Evolutionary conservation across 495 filamentous ascomycete genomes (phyloP).

Genomic region (Aspergillus saccharolyticus): DNA sequence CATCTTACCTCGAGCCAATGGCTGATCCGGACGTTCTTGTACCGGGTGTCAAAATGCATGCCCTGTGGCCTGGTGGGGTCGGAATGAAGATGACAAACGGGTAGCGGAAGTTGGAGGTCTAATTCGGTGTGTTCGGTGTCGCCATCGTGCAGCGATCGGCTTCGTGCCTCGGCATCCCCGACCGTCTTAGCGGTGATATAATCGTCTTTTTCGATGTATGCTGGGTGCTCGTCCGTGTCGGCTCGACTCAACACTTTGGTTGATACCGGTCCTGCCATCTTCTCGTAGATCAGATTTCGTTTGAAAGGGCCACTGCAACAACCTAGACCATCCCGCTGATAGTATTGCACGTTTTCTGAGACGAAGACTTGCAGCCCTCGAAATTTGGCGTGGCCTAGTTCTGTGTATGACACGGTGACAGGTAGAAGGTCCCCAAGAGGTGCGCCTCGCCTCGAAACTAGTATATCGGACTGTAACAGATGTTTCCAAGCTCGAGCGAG

Average conservation of each 20-base stretch:
- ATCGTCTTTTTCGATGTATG: not conserved
- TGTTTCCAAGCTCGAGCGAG: constrained; percentile 11
- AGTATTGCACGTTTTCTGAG: constrained; percentile 13
- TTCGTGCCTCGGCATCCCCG: not conserved
- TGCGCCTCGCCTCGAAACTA: constrained; percentile 12
- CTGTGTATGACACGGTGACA: constrained; percentile 6
- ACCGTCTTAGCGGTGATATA: not conserved
- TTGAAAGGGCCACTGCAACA: constrained; percentile 12
- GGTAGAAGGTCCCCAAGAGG: constrained; percentile 10
- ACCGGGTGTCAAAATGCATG: constrained; percentile 16
- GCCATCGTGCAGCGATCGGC: not conserved
- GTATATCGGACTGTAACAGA: constrained; percentile 9
- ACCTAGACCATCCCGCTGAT: constrained; percentile 6
- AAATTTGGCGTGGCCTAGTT: constrained; percentile 8
- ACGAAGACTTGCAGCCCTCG: constrained; percentile 10
- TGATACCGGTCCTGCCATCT: constrained; percentile 2
- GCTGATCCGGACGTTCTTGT: constrained; percentile 11
- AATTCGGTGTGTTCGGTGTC: constrained; percentile 6
- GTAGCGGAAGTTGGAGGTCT: constrained; percentile 4
- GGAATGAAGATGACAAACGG: constrained; percentile 10
- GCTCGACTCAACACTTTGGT: not conserved
- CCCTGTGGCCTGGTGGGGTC: not conserved
- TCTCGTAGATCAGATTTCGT: constrained; percentile 9
- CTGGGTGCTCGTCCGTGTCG: constrained; percentile 2
- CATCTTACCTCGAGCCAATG: constrained; percentile 14